Evolutionary conservation across 2,329 filamentous ascomycete genomes (phyloP), one percentile per base, ranked within the genome.

Genomic region (Apiospora pterosperma): DNA sequence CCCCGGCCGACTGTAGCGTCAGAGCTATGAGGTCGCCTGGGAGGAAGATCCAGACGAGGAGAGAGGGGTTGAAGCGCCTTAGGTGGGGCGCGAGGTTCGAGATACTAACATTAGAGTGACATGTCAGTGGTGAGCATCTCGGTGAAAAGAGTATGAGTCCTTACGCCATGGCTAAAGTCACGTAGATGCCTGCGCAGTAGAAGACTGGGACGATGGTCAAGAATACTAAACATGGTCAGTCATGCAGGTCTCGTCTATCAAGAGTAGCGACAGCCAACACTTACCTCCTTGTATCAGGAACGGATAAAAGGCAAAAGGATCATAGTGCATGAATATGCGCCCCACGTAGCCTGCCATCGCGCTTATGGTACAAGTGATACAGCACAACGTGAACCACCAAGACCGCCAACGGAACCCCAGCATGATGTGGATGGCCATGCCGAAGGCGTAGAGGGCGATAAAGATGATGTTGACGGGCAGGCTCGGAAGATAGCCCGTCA

Each of bases 201-300:
- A 85, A 88, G 63, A 85, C 84, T 11, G 83, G 83, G 0, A 78
- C 82, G 55, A 83, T 82, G 69, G 83, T 86, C 61, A 91, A 79
- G 74, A 85, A 88, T 66, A 85, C 83, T 86, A 61, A n/a, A 8
- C 16, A 11, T 34, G 28, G 39, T 41, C 59, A 28, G 34, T 60
- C 23, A 21, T 21, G 8, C 28, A 52, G 5, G 1, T 12, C 21
- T 41, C 19, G 8, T 6, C 23, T 12, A 34, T 11, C 36, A 21
- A 5, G 5, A 4, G 16, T 28, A 23, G 14, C 31, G 21, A n/a
- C 28, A 34, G 11, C 21, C 4, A 36, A 52, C 23, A 38, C 38
- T 38, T 71, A 85, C 84, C 78, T 67, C 90, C 89, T 72, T 91
- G 86, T n/a, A 90, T 82, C 73, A 90, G 82, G 72, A 91, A 92